Percentiles rank a stretch among this genome's conserved stretches.
Conservation (phyloP, 2,329 filamentous ascomycete species). For the Teratosphaeria viscida region DNA sequence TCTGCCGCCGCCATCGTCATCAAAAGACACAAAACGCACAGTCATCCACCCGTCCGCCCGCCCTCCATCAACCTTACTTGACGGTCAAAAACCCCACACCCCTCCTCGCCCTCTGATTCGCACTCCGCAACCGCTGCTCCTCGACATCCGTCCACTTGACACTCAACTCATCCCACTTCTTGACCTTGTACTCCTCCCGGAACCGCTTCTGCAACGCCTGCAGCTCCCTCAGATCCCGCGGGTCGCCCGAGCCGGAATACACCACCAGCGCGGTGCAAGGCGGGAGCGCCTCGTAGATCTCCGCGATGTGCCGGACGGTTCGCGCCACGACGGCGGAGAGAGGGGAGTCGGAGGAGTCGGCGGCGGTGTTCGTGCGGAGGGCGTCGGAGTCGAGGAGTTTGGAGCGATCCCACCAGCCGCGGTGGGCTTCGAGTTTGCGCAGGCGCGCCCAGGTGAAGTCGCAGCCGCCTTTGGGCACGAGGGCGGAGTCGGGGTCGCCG, state of each 20-base stretch:
- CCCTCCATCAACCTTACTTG: slow-evolving; percentile 32
- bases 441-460: slow-evolving; percentile 55
- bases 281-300: slow-evolving; percentile 47
- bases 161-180: slow-evolving; percentile 53
- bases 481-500: slow-evolving; percentile 27
- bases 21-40: neutral
- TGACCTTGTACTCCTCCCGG: slow-evolving; percentile 46
- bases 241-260: slow-evolving; percentile 55
- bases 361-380: slow-evolving; percentile 16
- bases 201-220: slow-evolving; percentile 47
- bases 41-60: neutral
- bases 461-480: slow-evolving; percentile 42
- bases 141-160: slow-evolving; percentile 57
- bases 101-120: slow-evolving; percentile 45
- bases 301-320: slow-evolving; percentile 41
- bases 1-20: neutral
- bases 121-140: slow-evolving; percentile 47
- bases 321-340: slow-evolving; percentile 39
- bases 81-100: slow-evolving; percentile 51
- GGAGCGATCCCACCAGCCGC: slow-evolving; percentile 50
- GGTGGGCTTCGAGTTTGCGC: slow-evolving; percentile 48
- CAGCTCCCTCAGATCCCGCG: slow-evolving; percentile 45
- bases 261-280: slow-evolving; percentile 51
- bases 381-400: slow-evolving; percentile 31
- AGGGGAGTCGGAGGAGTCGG: slow-evolving; percentile 5